These are phyloP conservation scores for Scorias spongiosa DNA, from an alignment of 2,329 filamentous ascomycete species.

Conservation along the genomic window DNA sequence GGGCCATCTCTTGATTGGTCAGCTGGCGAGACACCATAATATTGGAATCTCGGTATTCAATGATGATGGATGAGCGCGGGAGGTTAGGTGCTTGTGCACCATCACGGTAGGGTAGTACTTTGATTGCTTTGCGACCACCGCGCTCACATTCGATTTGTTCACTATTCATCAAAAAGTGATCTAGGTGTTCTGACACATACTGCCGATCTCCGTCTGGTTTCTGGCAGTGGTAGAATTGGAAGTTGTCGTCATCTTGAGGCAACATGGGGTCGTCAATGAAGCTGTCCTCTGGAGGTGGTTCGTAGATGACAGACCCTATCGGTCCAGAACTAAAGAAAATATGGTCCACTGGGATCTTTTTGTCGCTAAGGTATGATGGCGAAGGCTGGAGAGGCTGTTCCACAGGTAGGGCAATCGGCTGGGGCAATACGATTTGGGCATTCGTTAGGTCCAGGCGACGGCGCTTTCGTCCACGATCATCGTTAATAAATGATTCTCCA, in stretches of 20 bases:
- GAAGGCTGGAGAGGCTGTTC: not conserved
- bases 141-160: slow-evolving; percentile 8
- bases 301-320: slow-evolving; percentile 11
- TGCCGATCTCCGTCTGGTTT: slow-evolving; percentile 9
- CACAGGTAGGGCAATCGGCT: not conserved
- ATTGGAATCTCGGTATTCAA: slow-evolving; percentile 13
- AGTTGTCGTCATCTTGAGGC: slow-evolving; percentile 7
- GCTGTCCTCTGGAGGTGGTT: slow-evolving; percentile 3
- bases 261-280: slow-evolving; percentile 4
- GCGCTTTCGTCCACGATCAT: slow-evolving; percentile 18
- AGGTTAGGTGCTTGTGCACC: slow-evolving; percentile 5
- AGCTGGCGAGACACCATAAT: slow-evolving; percentile 1
- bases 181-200: slow-evolving; percentile 16
- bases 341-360: slow-evolving; percentile 14
- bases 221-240: slow-evolving; percentile 9
- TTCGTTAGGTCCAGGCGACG: slow-evolving; percentile 15
- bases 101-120: slow-evolving; percentile 18
- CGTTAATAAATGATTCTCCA: slow-evolving; percentile 15
- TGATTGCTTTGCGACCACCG: slow-evolving; percentile 11
- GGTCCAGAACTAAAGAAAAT: slow-evolving; percentile 20
- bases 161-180: slow-evolving; percentile 11
- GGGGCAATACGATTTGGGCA: not conserved
- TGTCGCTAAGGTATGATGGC: slow-evolving; percentile 7
- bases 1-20: not conserved
- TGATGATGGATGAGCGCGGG: slow-evolving; percentile 4